Evolutionary conservation across 805 yeast species (phyloP).

Genomic region (Metschnikowia gelsemii): DNA sequence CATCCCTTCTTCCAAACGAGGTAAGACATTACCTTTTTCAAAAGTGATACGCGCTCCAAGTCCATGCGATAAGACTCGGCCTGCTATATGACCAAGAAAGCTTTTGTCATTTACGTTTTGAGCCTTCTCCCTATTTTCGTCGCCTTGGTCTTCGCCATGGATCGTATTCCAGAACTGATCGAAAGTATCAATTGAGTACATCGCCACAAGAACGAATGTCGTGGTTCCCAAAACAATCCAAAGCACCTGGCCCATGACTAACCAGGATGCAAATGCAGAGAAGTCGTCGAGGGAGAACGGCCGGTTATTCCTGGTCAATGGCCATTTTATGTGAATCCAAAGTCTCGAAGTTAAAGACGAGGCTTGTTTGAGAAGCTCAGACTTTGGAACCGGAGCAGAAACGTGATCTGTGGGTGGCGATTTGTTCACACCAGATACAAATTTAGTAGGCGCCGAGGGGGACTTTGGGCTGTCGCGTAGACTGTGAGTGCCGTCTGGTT

Average conservation of each 20-base stretch:
- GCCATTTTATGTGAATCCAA: conserved; percentile 46
- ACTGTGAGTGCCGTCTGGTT: neutral
- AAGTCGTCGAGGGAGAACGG: conserved; percentile 51
- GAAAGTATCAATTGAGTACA: conserved; percentile 43
- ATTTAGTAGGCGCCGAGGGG: neutral
- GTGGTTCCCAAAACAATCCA: conserved; percentile 60
- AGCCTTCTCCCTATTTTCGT: neutral
- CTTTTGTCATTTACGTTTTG: conserved; percentile 21
- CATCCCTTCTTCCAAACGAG: conserved; percentile 51
- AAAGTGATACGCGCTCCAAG: conserved; percentile 38
- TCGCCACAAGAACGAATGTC: conserved; percentile 48
- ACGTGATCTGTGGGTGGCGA: neutral
- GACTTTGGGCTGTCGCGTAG: neutral
- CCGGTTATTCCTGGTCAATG: conserved; percentile 46
- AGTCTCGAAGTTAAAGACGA: conserved; percentile 31
- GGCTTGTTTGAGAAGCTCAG: conserved; percentile 30
- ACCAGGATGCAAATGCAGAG: conserved; percentile 56
- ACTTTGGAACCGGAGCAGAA: conserved; percentile 9
- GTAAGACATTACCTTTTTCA: conserved; percentile 38
- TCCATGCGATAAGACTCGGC: conserved; percentile 40
- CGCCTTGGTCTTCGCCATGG: conserved; percentile 18
- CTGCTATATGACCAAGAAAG: conserved; percentile 33
- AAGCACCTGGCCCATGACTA: conserved; percentile 54
- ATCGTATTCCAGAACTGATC: conserved; percentile 29
- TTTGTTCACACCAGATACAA: neutral